Percentiles rank a stretch among this genome's conserved stretches.
Evolutionary conservation across 139 green algal species (phyloP).

Genomic region (Deuterostichococcus epilithicus): DNA sequence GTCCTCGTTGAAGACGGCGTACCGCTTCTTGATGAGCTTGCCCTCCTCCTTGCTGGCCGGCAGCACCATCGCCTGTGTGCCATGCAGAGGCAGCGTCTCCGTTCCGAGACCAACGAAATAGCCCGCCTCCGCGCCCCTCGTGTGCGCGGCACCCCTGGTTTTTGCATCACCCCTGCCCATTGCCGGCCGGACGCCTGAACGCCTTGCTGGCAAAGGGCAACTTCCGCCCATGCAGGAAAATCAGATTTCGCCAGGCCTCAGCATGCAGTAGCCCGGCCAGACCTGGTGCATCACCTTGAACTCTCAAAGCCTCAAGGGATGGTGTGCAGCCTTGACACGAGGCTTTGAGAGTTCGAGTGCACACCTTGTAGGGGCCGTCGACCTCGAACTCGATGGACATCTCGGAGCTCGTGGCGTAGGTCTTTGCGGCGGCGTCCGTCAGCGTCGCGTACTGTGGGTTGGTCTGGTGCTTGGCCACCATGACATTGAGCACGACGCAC

Average conservation of each 20-base stretch:
- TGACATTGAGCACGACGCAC: slow-evolving; percentile 96
- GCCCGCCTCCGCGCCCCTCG: no score
- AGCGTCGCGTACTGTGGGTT: slow-evolving; percentile 88
- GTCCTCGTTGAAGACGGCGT: slow-evolving; percentile 93
- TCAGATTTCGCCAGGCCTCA: no score
- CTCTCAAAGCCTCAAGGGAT: no score
- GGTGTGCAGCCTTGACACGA: no score
- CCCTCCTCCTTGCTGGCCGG: slow-evolving; percentile 96
- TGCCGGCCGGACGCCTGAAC: background rate
- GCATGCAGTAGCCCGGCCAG: no score
- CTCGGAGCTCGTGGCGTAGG: slow-evolving; percentile 72
- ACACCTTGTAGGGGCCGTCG: slow-evolving; percentile 86
- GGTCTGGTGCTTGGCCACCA: slow-evolving; percentile 91
- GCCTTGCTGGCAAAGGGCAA: no score
- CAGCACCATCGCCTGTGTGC: slow-evolving; percentile 90
- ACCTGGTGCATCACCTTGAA: no score
- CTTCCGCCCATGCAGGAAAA: no score
- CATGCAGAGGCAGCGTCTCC: background rate
- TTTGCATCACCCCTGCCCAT: no score
- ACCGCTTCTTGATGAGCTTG: slow-evolving; percentile 99
- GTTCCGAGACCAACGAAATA: background rate
- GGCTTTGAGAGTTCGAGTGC: no score
- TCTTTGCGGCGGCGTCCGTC: slow-evolving; percentile 47
- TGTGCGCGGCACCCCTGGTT: no score
- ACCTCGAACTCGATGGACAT: slow-evolving; percentile 99